Base-by-base conservation (phyloP, 2,329 filamentous ascomycete genomes). In the Pseudopyrenochaeta lycopersici region DNA sequence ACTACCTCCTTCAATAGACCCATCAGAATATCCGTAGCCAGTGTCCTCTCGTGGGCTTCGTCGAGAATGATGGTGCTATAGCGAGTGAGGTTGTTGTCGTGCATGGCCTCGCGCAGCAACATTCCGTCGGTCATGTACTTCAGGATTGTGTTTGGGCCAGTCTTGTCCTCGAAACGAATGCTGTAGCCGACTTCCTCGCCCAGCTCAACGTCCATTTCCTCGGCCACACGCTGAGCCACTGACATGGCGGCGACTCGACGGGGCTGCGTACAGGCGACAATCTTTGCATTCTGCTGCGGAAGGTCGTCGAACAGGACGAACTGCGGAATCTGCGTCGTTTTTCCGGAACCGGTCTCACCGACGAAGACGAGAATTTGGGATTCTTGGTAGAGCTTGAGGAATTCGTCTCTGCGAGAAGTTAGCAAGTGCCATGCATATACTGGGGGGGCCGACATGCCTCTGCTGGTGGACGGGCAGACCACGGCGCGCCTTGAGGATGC, bases 71-170 rank as follows among this genome's bases (percentile, higher is more conserved):
- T 97, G 56, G 95, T 92, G 1, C 92, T 96, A 72, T 99, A 99
- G 62, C 90, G 87, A 70, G 85, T 90, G 62, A 99, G 80, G 66
- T 97, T 90, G 0, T 93, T 90, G 73, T 99, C 95, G 63, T 97
- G 84, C 46, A 99, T 83, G 72, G 97, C 92, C 78, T 99, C 95
- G 80, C 95, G 86, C 78, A 97, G 88, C 73, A 99, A 85, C 91
- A 98, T 98, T 76, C 95, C 95, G 69, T 99, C 95, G 14, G 95
- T 99, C 94, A 99, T 97, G 80, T 99, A 99, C 80, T 99, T 99
- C 81, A 99, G 97, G 71, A 89, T 91, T 1, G 95, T 99, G 15
- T 88, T 84, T 1, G 91, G 87, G 60, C 89, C 91, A 0, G 94
- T 97, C 73, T 89, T 90, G 77, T 99, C 95, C 71, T 99, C 95